Base-by-base conservation (phyloP, 768 basidiomycete genomes). In the Trichaptum fuscoviolaceum region DNA sequence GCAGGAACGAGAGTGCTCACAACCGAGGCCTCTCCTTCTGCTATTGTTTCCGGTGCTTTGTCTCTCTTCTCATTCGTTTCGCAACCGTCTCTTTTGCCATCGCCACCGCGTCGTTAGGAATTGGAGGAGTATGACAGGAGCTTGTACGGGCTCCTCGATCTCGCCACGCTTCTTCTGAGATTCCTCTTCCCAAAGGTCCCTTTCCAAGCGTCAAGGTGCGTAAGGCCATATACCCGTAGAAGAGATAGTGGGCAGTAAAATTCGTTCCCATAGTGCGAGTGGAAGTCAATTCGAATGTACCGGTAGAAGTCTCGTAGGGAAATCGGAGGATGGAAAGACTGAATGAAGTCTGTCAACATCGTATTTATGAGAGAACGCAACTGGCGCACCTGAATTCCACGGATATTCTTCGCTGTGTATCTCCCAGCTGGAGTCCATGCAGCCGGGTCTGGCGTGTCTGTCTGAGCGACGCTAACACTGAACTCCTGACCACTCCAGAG, bases 161-260 rank as follows among this genome's bases (percentile, higher is more conserved):
- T 68, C 71, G 35, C 75, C 73, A 30, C 30, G 30, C 65, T 83
- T 83, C 0, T 80, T 80, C 52, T 75, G 80, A 69, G 89, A 90
- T 73, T 91, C 89, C 3, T 81, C 83, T 70, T 91, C 86, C 91
- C 92, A 94, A 7, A 81, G 81, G 62, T 93, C 92, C 90, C 93
- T 71, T 96, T 96, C 87, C 92, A 99, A 71, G 95, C 87, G 68
- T 99, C 96, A 69, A 99, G 87, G 78, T 99, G 95, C 1, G 95
- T 98, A 64, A 96, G 87, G 6, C 97, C 97, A 68, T 95, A 99
- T 0, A n/a, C 95, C 30, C 95, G 89, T 20, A 99, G 83, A 0
- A 98, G 85, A 0, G 93, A 95, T 20, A 99, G 82, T 0, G 97
- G 97, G 72, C 97, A 99, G 75, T 95, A 99, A 78, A 91, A 99